Base-by-base conservation (phyloP, 2,329 filamentous ascomycete species). In the Beauveria australis region DNA sequence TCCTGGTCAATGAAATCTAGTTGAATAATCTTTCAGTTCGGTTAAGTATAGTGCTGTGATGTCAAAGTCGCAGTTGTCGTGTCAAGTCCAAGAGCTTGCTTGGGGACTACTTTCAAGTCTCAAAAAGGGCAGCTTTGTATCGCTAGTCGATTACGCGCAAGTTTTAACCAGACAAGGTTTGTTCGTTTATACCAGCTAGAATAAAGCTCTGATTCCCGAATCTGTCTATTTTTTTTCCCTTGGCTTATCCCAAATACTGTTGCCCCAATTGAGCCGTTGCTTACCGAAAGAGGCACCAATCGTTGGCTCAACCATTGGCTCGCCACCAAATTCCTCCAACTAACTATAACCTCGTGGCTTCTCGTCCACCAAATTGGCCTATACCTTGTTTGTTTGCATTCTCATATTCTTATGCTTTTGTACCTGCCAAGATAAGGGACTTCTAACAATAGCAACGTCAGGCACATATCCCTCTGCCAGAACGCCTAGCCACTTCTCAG, bases 401-500 rank as follows among this genome's bases (percentile, higher is more conserved):
- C 52, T 7, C 37, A 16, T 12, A n/a, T 28, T 19, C 9, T 6
- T 16, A 2, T 3, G 14, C 16, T n/a, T n/a, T 18, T 7, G 26
- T 18, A 53, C 7, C 8, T 28, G 5, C 37, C 5, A 16, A 26
- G 16, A 5, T 8, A 7, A 9, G 22, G 5, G 2, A 16, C 19
- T n/a, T 40, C 14, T 3, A 48, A 26, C 26, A 28, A 18, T 16
- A 48, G 19, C 33, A 30, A 40, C 10, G 12, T 40, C 16, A 26
- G 55, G 37, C 33, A 16, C 19, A 49, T 6, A 28, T 22, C 18
- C 18, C 55, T 24, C 46, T 14, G 14, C n/a, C 19, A 57, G 48
- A 57, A 57, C 44, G 54, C 55, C 55, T 41, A 49, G 46, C 55
- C 33, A 49, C 55, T 8, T 30, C 22, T 30, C 37, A 41, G 55